Base-by-base conservation (phyloP, 2,329 filamentous ascomycete genomes). In the Claviceps purpurea region DNA sequence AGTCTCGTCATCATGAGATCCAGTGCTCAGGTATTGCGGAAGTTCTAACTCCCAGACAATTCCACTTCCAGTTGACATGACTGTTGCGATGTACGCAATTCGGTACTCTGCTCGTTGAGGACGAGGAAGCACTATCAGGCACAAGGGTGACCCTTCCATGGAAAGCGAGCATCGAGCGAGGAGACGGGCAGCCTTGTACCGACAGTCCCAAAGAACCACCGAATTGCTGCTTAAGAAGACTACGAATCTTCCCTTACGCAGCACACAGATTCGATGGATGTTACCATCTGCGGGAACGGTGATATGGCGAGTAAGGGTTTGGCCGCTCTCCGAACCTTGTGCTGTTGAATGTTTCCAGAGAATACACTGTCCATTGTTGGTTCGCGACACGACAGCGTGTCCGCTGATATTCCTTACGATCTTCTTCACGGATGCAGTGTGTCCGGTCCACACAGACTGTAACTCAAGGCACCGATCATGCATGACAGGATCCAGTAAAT, bases 321-420 rank as follows among this genome's bases (percentile, higher is more conserved):
- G 53, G 13, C 55, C 76, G 48, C 76, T 74, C 34, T 74, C 73
- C 34, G 47, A 43, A 39, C 47, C 30, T 8, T 46, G 46, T 11
- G 39, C 30, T 14, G 37, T 30, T 7, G 50, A 54, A 64, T 94
- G 87, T 55, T 78, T 81, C 90, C 90, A 96, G 3, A 96, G 78
- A 57, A 91, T 82, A 53, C 83, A 84, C 64, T 95, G 87, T 54
- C 88, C 86, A 44, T 82, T 75, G 54, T 81, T 76, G 0, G 90
- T 95, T 50, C 88, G 78, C 6, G 90, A 95, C 37, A 95, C 81
- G 44, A 95, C 73, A 4, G 88, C 85, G 56, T 81, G 77, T 8
- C 89, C 90, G 60, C 83, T 87, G 44, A 85, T 86, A 61, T 90
- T 94, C 55, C 89, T 84, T 46, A 94, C 84, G 54, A 95, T 87